These are phyloP conservation scores for Xylariaceae sp. DNA, from an alignment of 2,329 filamentous ascomycete genomes.

Conservation along the genomic window DNA sequence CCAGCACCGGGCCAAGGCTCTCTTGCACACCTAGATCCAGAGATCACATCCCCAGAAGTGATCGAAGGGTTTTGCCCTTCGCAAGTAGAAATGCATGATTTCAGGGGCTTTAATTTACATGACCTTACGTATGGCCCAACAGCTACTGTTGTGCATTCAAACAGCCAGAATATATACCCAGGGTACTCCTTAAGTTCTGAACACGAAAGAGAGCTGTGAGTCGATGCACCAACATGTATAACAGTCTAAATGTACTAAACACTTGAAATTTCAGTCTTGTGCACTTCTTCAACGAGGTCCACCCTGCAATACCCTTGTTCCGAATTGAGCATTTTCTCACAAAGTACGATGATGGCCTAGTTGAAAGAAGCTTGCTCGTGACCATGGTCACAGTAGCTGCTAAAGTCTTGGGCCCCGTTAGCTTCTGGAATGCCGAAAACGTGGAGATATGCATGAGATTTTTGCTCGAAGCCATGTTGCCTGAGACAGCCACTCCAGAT, in stretches of 20 bases:
- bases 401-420: constrained; percentile 36
- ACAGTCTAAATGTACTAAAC: background rate
- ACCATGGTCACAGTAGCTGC: constrained; percentile 41
- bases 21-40: background rate
- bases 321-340: constrained; percentile 36
- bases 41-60: background rate
- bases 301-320: constrained; percentile 43
- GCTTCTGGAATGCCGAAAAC: constrained; percentile 33
- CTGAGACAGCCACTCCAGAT: constrained; percentile 20
- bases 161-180: constrained; percentile 18
- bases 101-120: constrained; percentile 11
- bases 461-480: constrained; percentile 29
- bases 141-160: background rate
- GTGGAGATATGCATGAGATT: constrained; percentile 35
- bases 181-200: constrained; percentile 30
- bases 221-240: background rate
- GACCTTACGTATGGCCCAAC: constrained; percentile 19
- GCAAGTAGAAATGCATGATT: constrained; percentile 4
- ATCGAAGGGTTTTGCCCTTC: constrained; percentile 2
- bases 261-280: constrained; percentile 23
- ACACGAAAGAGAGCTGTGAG: constrained; percentile 35
- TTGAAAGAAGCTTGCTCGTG: constrained; percentile 33
- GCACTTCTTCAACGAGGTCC: constrained; percentile 41
- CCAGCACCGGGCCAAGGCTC: constrained; percentile 1
- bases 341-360: constrained; percentile 33